A percentile compares a stretch with the other conserved stretches of the same genome.
phyloP scores from a whole-genome alignment of 1,284 basidiomycete species.

The Heterobasidion irregulare region DNA sequence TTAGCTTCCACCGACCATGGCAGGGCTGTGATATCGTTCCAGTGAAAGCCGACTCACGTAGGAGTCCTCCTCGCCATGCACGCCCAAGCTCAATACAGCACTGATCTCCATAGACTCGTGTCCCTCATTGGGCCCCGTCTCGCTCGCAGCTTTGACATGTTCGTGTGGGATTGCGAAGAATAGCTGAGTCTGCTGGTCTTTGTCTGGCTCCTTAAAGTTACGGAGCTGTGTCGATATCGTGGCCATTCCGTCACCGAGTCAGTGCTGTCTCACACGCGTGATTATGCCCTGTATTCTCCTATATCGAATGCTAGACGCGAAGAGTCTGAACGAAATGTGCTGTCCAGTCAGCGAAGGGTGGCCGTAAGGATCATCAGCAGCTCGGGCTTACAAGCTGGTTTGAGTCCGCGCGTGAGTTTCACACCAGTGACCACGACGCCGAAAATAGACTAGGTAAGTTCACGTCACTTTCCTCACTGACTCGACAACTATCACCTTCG shows the following conservation, averaged over 20 bases:
- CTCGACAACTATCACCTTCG: no score
- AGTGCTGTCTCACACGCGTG: neutral
- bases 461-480: no score
- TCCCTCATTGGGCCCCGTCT: conserved; percentile 23
- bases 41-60: conserved; percentile 49
- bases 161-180: conserved; percentile 76
- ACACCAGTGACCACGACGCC: no score
- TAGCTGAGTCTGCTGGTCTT: conserved; percentile 73
- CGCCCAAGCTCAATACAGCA: conserved; percentile 78
- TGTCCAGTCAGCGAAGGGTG: no score
- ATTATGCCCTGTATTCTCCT: no score
- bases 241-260: conserved; percentile 37
- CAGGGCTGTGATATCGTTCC: neutral
- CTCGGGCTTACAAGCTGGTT: no score
- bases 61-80: conserved; percentile 79
- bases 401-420: no score
- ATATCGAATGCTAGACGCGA: no score
- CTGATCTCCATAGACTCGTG: conserved; percentile 84
- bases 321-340: no score
- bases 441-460: no score
- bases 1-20: neutral
- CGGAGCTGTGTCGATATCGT: conserved; percentile 80
- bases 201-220: conserved; percentile 85
- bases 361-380: no score
- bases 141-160: conserved; percentile 14